A percentile compares a stretch with the other conserved stretches of the same genome.
Evolutionary conservation across 2,329 filamentous ascomycete species (phyloP).

Genomic region (Fusarium veterinarium): DNA sequence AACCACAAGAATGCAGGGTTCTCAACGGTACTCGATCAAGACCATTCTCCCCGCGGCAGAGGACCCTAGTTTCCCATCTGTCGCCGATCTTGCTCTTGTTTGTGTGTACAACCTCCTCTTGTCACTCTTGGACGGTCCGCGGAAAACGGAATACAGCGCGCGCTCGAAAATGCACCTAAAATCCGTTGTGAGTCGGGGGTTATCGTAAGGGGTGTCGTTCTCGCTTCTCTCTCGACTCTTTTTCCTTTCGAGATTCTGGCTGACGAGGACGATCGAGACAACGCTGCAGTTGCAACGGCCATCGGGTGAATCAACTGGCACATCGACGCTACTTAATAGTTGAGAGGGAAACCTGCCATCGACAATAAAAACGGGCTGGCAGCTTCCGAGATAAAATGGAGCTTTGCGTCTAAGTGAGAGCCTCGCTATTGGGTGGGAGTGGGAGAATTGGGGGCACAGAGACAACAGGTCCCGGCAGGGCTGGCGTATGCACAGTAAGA

Average conservation of each 20-base stretch:
- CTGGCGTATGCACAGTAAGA: conserved; percentile 14
- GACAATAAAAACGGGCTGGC: conserved; percentile 20
- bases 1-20: background rate
- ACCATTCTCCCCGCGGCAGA: conserved; percentile 5
- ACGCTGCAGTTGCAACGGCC: background rate
- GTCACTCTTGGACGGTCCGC: background rate
- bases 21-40: conserved; percentile 20
- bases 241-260: background rate
- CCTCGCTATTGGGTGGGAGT: conserved; percentile 1
- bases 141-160: background rate
- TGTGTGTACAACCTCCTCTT: conserved; percentile 2
- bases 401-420: background rate
- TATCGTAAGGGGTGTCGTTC: background rate
- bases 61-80: conserved; percentile 25
- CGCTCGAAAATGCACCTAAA: background rate
- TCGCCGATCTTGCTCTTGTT: conserved; percentile 20
- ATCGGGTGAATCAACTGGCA: conserved; percentile 24
- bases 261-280: conserved; percentile 31
- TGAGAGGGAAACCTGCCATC: conserved; percentile 2
- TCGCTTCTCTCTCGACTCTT: background rate
- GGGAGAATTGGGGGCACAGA: background rate
- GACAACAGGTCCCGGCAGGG: background rate
- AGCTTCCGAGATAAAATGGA: conserved; percentile 26
- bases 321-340: conserved; percentile 37
- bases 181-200: background rate